Evolutionary conservation across 176 grass and related monocot species (phyloP), one percentile per base, ranked within the genome.

Genomic region (Chloris gayana): DNA sequence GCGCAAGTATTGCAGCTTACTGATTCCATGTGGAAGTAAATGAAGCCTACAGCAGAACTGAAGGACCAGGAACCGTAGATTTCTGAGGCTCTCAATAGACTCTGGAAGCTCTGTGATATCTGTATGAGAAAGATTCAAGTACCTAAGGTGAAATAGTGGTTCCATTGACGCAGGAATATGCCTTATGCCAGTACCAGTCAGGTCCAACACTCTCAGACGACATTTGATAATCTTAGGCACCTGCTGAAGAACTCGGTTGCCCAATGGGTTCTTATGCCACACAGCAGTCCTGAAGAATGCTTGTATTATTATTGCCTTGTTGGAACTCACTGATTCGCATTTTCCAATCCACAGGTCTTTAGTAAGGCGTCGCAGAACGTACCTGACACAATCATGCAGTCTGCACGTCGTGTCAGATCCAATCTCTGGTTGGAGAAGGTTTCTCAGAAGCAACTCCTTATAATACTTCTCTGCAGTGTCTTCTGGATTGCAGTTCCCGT

Each of bases 51-150:
- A 63, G 24, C 83, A 86, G 11, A 51, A 24, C 61, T 57, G 35
- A 30, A 90, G 77, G 24, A 69, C 37, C 63, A 87, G 79, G 60
- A 83, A 90, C 34, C 84, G 88, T 10, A 90, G 61, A 65, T 75
- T 84, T 64, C 12, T 72, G 19, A 90, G 80, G 33, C 27, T 58
- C 50, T 26, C 59, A 69, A 87, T 79, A 26, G 73, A 73, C 31
- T 80, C 80, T 1, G 88, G 88, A 19, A 90, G 78, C 15, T 70
- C 74, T 29, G 46, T 80, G 9, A 84, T 75, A 64, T 72, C 66
- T 27, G 88, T 87, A 0, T 22, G 24, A 46, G 84, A 91, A 74
- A 91, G 71, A 61, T 87, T 87, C 18, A 87, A 72, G 31, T 75
- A 63, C 56, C 88, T 87, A 51, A 91, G 68, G 72, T 81, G 84